These are phyloP conservation scores for Nepenthes mirabilis DNA, from an alignment of 148 eudicot species.

Conservation along the genomic window DNA sequence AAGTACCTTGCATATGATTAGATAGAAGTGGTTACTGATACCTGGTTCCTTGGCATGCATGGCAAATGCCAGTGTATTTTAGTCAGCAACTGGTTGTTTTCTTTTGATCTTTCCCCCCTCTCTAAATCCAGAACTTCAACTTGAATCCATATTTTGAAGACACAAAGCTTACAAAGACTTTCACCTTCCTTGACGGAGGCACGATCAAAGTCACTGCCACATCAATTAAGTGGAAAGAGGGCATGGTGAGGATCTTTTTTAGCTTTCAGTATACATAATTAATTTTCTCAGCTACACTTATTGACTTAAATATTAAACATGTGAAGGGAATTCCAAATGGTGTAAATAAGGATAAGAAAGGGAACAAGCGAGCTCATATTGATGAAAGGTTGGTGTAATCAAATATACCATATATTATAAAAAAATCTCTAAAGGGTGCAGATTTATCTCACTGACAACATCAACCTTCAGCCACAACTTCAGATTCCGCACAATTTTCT, in stretches of 20 bases:
- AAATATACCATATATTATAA: no score
- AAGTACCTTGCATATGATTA: not conserved
- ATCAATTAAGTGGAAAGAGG: conserved; percentile 89
- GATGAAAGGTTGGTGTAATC: conserved; percentile 60
- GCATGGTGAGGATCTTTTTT: conserved; percentile 43
- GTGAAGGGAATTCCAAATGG: conserved; percentile 67
- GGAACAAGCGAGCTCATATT: conserved; percentile 65
- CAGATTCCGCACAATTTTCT: no score
- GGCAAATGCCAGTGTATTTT: not conserved
- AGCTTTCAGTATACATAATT: not conserved
- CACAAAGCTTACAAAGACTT: conserved; percentile 69
- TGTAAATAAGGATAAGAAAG: conserved; percentile 55
- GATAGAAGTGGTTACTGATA: conserved; percentile 2
- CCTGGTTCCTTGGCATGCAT: not conserved
- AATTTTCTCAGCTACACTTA: not conserved
- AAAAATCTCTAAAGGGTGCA: no score
- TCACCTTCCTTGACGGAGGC: conserved; percentile 85
- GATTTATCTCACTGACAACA: no score
- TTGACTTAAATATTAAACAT: conserved; percentile 4
- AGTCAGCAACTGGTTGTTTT: not conserved
- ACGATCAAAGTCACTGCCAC: conserved; percentile 71
- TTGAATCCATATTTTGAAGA: conserved; percentile 85
- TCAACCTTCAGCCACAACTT: no score
- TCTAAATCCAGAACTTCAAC: conserved; percentile 48
- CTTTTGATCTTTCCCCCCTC: not conserved